Percentiles rank a stretch among this genome's conserved stretches.
Evolutionary conservation across 176 grass and related monocot species (phyloP).

Genomic region (Microstegium vimineum): DNA sequence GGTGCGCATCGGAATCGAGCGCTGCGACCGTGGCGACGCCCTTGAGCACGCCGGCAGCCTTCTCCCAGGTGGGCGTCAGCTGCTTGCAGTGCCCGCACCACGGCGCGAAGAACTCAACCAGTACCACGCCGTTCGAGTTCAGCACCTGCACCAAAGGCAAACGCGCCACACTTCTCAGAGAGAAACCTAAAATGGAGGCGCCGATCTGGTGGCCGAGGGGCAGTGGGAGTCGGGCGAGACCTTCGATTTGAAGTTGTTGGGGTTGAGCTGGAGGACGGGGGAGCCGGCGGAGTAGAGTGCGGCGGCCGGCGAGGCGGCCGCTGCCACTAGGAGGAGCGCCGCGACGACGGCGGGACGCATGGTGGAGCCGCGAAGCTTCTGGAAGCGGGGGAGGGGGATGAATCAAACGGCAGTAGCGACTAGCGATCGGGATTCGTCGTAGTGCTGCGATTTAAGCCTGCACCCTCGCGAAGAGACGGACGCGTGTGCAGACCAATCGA

Average conservation of each 20-base stretch:
- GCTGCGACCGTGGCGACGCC: slow-evolving; percentile 84
- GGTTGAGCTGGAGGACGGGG: slow-evolving; percentile 85
- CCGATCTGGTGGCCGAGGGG: slow-evolving; percentile 25
- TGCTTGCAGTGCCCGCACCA: slow-evolving; percentile 99
- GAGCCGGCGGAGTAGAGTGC: slow-evolving; percentile 87
- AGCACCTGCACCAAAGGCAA: slow-evolving; percentile 62
- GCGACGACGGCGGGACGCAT: slow-evolving; percentile 47
- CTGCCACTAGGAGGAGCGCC: slow-evolving; percentile 38
- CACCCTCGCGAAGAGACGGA: slow-evolving; percentile 11
- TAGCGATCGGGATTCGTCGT: neutral
- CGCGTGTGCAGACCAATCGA: slow-evolving; percentile 71
- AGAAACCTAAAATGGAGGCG: neutral
- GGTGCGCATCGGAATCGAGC: slow-evolving; percentile 84
- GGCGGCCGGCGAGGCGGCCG: slow-evolving; percentile 31
- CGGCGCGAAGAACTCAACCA: slow-evolving; percentile 98
- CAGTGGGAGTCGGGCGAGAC: slow-evolving; percentile 20
- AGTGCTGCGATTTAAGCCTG: slow-evolving; percentile 34
- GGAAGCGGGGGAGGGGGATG: neutral
- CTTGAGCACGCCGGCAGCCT: slow-evolving; percentile 83
- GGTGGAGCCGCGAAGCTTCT: slow-evolving; percentile 43
- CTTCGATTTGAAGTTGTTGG: slow-evolving; percentile 98
- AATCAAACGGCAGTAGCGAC: neutral
- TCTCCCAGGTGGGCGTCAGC: slow-evolving; percentile 85
- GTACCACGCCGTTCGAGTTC: slow-evolving; percentile 79
- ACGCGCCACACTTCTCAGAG: neutral